A percentile compares a stretch with the other conserved stretches of the same genome.
These are phyloP conservation scores for Jatropha curcas DNA, from an alignment of 345 rosid species.

Conservation along the genomic window DNA sequence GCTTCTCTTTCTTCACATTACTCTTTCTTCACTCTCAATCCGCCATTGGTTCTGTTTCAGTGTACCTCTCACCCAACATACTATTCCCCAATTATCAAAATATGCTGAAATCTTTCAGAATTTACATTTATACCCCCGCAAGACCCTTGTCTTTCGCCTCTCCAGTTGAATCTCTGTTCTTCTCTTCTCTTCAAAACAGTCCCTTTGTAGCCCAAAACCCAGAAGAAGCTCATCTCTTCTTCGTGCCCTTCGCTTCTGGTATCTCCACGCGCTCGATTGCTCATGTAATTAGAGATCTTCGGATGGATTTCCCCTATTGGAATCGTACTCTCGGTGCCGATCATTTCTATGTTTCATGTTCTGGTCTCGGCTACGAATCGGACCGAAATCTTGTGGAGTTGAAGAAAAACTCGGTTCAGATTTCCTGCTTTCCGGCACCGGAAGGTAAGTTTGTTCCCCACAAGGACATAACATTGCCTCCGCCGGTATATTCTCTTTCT, in stretches of 20 bases:
- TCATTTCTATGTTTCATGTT: slow-evolving; percentile 47
- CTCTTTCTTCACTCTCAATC: not conserved
- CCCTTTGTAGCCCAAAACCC: slow-evolving; percentile 44
- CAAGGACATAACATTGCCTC: slow-evolving; percentile 57
- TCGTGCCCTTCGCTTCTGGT: slow-evolving; percentile 46
- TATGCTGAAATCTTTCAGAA: slow-evolving; percentile 47
- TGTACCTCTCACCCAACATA: slow-evolving; percentile 45
- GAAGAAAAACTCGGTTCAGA: slow-evolving; percentile 63
- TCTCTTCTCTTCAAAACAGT: slow-evolving; percentile 44
- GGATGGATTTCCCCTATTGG: slow-evolving; percentile 52
- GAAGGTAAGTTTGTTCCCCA: slow-evolving; percentile 48
- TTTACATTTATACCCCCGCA: slow-evolving; percentile 44
- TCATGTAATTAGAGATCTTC: slow-evolving; percentile 33
- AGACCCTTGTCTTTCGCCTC: slow-evolving; percentile 29
- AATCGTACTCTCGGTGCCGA: slow-evolving; percentile 69
- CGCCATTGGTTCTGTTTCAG: slow-evolving; percentile 17
- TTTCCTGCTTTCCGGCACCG: slow-evolving; percentile 54
- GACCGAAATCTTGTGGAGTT: slow-evolving; percentile 56
- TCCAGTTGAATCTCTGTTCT: slow-evolving; percentile 42
- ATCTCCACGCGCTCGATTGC: slow-evolving; percentile 39
- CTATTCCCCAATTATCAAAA: slow-evolving; percentile 39
- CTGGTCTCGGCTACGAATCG: slow-evolving; percentile 39
- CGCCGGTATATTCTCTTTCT: slow-evolving; percentile 16
- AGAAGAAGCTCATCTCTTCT: slow-evolving; percentile 53
- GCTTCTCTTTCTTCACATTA: slow-evolving; percentile 7